Percentiles rank a stretch among this genome's conserved stretches.
Conservation (phyloP, 2,329 filamentous ascomycete genomes). For the Didymella segeticola region DNA sequence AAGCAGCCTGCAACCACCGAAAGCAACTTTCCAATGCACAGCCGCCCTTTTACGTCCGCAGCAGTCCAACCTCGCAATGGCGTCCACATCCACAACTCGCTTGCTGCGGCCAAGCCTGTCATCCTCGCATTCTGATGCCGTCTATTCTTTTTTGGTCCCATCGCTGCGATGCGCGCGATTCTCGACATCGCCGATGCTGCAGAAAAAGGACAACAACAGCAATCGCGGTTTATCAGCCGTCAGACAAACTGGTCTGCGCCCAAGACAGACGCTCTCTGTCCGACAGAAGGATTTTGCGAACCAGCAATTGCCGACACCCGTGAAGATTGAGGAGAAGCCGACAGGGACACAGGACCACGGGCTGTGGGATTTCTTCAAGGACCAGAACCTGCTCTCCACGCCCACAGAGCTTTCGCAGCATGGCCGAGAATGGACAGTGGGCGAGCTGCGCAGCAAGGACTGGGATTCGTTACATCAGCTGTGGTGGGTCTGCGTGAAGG, state of each 20-base stretch:
- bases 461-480: constrained; percentile 92
- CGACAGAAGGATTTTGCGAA: constrained; percentile 63
- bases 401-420: constrained; percentile 75
- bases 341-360: constrained; percentile 77
- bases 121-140: constrained; percentile 24
- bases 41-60: constrained; percentile 24
- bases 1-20: neutral
- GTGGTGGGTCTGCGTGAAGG: constrained; percentile 94
- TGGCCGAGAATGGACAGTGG: constrained; percentile 80
- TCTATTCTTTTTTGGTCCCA: constrained; percentile 38
- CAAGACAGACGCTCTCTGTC: constrained; percentile 75
- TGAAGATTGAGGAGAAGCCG: constrained; percentile 65
- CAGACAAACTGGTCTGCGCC: constrained; percentile 71
- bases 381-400: constrained; percentile 71
- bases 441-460: constrained; percentile 86
- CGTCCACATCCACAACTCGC: constrained; percentile 37
- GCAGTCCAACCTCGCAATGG: constrained; percentile 36
- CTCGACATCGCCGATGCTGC: constrained; percentile 58
- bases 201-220: constrained; percentile 76
- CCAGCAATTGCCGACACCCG: constrained; percentile 71
- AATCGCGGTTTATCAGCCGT: constrained; percentile 82
- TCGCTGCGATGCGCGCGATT: constrained; percentile 50
- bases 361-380: constrained; percentile 88
- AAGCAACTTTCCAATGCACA: constrained; percentile 29
- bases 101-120: constrained; percentile 32